Evolutionary conservation across 2,329 filamentous ascomycete genomes (phyloP).

Genomic region (Balansia obtecta): DNA sequence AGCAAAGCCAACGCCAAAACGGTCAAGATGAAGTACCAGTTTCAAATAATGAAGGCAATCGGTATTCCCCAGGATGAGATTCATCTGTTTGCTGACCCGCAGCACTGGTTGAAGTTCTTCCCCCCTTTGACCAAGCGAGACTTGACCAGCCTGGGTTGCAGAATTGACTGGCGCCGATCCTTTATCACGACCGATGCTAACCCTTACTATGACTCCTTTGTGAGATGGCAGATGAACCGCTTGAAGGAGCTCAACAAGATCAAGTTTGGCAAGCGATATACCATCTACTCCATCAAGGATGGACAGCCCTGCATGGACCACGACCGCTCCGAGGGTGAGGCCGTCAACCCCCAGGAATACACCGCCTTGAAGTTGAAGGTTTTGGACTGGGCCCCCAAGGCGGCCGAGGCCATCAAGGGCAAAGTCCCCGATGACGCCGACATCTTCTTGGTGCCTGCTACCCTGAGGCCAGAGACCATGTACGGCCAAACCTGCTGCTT

Average conservation of each 20-base stretch:
- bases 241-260: slow-evolving; percentile 85
- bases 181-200: slow-evolving; percentile 96
- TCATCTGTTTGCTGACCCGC: slow-evolving; percentile 82
- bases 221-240: slow-evolving; percentile 94
- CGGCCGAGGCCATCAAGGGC: slow-evolving; percentile 56
- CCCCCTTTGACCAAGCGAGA: slow-evolving; percentile 51
- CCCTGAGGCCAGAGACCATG: slow-evolving; percentile 93
- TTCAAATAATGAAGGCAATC: slow-evolving; percentile 87
- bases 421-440: slow-evolving; percentile 69
- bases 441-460: slow-evolving; percentile 85
- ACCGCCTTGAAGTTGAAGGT: slow-evolving; percentile 85
- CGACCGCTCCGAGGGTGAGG: slow-evolving; percentile 33
- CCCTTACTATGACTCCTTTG: slow-evolving; percentile 90
- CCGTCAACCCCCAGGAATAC: slow-evolving; percentile 74
- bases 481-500: slow-evolving; percentile 97
- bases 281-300: slow-evolving; percentile 55
- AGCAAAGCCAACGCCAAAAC: slow-evolving; percentile 84
- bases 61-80: slow-evolving; percentile 84
- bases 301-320: slow-evolving; percentile 36
- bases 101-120: slow-evolving; percentile 86
- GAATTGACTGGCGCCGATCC: slow-evolving; percentile 86
- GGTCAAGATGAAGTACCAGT: slow-evolving; percentile 89
- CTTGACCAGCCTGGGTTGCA: slow-evolving; percentile 68
- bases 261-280: slow-evolving; percentile 86
- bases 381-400: slow-evolving; percentile 73